Evolutionary conservation across 345 rosid genomes (phyloP).

Genomic region (Gynandropsis gynandra): DNA sequence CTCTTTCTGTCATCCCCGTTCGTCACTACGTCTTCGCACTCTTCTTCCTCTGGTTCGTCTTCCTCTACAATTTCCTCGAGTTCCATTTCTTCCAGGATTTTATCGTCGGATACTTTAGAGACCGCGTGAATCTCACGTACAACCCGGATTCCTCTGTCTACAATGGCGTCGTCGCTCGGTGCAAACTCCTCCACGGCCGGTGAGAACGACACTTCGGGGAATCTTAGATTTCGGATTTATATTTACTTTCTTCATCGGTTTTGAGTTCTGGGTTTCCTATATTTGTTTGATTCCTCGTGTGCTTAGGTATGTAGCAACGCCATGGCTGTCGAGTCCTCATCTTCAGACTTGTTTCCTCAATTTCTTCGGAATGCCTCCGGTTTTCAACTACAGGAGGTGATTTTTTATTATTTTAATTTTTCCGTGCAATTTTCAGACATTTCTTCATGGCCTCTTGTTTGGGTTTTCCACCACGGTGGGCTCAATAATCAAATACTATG

Average conservation of each 20-base stretch:
- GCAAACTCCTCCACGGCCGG: slow-evolving; percentile 66
- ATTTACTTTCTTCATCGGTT: too few relatives aligned
- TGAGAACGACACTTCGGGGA: slow-evolving; percentile 6
- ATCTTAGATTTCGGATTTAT: too few relatives aligned
- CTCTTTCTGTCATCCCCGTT: slow-evolving; percentile 42
- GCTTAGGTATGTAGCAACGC: slow-evolving; percentile 57
- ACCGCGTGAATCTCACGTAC: slow-evolving; percentile 37
- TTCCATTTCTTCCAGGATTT: slow-evolving; percentile 60
- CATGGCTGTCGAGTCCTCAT: slow-evolving; percentile 90
- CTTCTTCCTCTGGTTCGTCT: slow-evolving; percentile 15
- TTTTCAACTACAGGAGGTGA: slow-evolving; percentile 66
- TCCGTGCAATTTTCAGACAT: neutral
- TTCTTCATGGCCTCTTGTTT: neutral
- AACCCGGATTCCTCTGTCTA: slow-evolving; percentile 45
- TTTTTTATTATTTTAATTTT: neutral
- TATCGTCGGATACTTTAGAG: slow-evolving; percentile 36
- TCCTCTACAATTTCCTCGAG: slow-evolving; percentile 62
- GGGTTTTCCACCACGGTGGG: neutral
- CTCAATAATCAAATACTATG: too few relatives aligned
- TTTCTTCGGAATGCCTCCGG: slow-evolving; percentile 70
- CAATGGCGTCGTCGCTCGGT: slow-evolving; percentile 55
- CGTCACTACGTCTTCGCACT: slow-evolving; percentile 42
- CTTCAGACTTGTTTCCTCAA: slow-evolving; percentile 60
- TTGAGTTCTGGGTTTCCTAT: neutral
- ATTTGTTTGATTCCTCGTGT: neutral